Evolutionary conservation across 2,329 filamentous ascomycete species (phyloP).

Genomic region (Conoideocrella luteorostrata): DNA sequence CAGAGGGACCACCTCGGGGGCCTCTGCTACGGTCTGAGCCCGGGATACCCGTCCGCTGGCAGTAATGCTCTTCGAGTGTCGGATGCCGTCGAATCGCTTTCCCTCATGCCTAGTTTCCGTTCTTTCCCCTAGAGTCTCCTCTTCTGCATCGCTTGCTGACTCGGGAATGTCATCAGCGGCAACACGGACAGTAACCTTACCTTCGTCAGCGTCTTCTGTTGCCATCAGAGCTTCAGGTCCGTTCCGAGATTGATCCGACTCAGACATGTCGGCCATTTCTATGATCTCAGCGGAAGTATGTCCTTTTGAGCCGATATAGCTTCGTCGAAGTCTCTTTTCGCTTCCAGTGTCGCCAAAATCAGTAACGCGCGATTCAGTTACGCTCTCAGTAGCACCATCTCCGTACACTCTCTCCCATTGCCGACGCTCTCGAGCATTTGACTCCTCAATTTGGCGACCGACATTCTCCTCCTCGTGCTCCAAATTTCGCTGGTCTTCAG

Average conservation of each 20-base stretch:
- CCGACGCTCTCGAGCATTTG: constrained; percentile 53
- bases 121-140: constrained; percentile 25
- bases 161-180: constrained; percentile 39
- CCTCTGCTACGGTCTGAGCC: constrained; percentile 24
- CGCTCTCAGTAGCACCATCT: constrained; percentile 38
- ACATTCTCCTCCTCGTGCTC: constrained; percentile 63
- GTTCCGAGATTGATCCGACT: constrained; percentile 22
- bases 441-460: constrained; percentile 59
- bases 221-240: constrained; percentile 34
- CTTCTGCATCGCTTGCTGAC: constrained; percentile 17
- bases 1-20: constrained; percentile 52
- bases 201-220: constrained; percentile 32
- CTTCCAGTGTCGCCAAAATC: constrained; percentile 42
- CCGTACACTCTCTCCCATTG: constrained; percentile 78
- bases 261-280: constrained; percentile 47
- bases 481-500: constrained; percentile 46
- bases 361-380: constrained; percentile 39
- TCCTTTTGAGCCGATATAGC: constrained; percentile 28
- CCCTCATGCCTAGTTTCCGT: constrained; percentile 14
- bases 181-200: constrained; percentile 47
- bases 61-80: constrained; percentile 16
- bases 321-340: constrained; percentile 35
- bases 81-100: constrained; percentile 12
- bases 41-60: constrained; percentile 12
- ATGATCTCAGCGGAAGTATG: constrained; percentile 40